Evolutionary conservation across 2,329 filamentous ascomycete species (phyloP).

Genomic region (Penicillium italicum): DNA sequence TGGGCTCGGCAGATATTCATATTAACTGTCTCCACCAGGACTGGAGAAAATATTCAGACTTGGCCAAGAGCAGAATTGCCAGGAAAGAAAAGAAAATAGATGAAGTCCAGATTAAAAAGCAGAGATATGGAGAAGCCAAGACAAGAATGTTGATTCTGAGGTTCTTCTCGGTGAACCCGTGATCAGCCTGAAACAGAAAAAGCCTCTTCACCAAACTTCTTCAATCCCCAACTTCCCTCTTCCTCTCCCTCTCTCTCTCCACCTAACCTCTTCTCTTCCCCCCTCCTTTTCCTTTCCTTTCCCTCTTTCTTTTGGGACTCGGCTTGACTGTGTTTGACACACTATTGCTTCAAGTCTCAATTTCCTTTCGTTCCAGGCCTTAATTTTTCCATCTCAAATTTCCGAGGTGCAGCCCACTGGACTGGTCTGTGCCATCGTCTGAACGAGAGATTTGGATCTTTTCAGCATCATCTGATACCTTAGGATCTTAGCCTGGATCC

Average conservation of each 20-base stretch:
- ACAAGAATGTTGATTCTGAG: conserved; percentile 14
- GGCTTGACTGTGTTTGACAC: conserved; percentile 46
- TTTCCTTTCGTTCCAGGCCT: conserved; percentile 37
- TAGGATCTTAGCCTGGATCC: conserved; percentile 16
- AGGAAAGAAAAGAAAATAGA: not conserved
- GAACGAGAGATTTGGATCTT: conserved; percentile 30
- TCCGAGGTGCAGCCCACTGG: conserved; percentile 45
- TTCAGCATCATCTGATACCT: conserved; percentile 18
- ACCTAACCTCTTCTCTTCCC: conserved; percentile 14
- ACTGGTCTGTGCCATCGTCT: conserved; percentile 42
- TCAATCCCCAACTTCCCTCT: conserved; percentile 19
- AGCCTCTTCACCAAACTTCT: conserved; percentile 20
- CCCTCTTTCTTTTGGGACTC: conserved; percentile 24
- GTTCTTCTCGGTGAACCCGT: conserved; percentile 23
- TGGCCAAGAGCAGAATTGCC: not conserved
- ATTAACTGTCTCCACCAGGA: conserved; percentile 21
- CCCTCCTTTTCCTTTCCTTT: conserved; percentile 21
- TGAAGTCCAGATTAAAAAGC: not conserved
- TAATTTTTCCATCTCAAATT: conserved; percentile 20
- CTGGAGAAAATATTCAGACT: conserved; percentile 5
- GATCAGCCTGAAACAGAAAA: conserved; percentile 26
- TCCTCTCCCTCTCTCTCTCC: conserved; percentile 15
- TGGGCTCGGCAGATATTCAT: conserved; percentile 21
- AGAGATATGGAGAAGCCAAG: not conserved
- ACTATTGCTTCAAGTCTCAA: conserved; percentile 39